These are phyloP conservation scores for Botryotinia convoluta DNA, from an alignment of 2,329 filamentous ascomycete genomes.

Conservation along the genomic window DNA sequence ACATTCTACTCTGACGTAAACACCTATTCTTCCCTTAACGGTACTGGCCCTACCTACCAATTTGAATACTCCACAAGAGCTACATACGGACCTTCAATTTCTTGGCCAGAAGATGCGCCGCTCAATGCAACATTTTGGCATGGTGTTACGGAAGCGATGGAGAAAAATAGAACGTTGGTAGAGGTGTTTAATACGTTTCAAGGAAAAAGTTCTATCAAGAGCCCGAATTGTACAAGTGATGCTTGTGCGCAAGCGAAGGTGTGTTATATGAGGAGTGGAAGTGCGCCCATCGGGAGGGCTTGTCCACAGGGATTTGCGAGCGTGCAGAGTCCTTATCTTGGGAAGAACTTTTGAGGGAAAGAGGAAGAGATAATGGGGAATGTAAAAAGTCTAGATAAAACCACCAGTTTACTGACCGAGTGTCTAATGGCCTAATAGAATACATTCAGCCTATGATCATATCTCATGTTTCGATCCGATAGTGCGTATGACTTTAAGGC, in stretches of 20 bases:
- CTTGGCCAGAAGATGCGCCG: slow-evolving; percentile 48
- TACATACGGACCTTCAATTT: slow-evolving; percentile 45
- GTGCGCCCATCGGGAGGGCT: slow-evolving; percentile 48
- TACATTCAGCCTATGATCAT: background rate
- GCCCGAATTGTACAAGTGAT: slow-evolving; percentile 50
- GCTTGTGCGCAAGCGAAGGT: slow-evolving; percentile 54
- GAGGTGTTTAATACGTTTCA: slow-evolving; percentile 50
- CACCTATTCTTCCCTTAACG: slow-evolving; percentile 41
- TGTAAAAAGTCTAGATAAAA: background rate
- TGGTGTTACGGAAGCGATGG: slow-evolving; percentile 55
- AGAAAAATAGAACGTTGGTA: slow-evolving; percentile 48
- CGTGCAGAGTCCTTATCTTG: slow-evolving; percentile 41
- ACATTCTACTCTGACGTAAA: slow-evolving; percentile 54
- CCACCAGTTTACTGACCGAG: background rate
- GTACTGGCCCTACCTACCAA: slow-evolving; percentile 46
- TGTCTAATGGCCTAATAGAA: background rate
- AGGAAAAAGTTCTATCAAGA: slow-evolving; percentile 50
- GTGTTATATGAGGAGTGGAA: slow-evolving; percentile 59
- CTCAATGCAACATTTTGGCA: slow-evolving; percentile 61
- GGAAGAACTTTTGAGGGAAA: slow-evolving; percentile 36
- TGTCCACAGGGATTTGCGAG: slow-evolving; percentile 51
- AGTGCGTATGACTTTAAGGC: background rate
- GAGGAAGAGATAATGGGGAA: background rate
- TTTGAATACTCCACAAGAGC: slow-evolving; percentile 53
- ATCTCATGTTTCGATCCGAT: background rate